These are phyloP conservation scores for Botrytis fragariae DNA, from an alignment of 2,329 filamentous ascomycete species.

Conservation along the genomic window DNA sequence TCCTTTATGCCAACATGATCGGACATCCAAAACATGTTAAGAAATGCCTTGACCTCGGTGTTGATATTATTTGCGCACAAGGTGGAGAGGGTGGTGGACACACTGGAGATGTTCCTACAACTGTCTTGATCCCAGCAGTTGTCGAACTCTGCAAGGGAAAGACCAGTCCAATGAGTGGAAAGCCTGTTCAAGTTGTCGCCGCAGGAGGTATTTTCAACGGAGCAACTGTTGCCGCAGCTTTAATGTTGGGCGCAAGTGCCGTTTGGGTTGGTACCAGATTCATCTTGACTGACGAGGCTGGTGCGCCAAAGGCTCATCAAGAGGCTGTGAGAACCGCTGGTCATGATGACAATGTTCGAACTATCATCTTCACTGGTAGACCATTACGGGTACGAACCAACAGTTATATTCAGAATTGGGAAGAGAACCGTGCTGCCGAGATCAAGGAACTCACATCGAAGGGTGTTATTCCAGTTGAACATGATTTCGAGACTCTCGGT, in stretches of 20 bases:
- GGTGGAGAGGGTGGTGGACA: slow-evolving; percentile 97
- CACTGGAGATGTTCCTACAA: slow-evolving; percentile 90
- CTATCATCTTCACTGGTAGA: slow-evolving; percentile 97
- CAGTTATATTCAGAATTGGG: slow-evolving; percentile 89
- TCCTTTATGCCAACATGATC: slow-evolving; percentile 99
- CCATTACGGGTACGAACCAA: slow-evolving; percentile 93
- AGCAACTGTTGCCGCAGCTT: slow-evolving; percentile 79
- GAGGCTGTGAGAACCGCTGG: slow-evolving; percentile 88
- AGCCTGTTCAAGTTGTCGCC: slow-evolving; percentile 86
- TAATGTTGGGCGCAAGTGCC: slow-evolving; percentile 88
- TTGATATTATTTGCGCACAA: slow-evolving; percentile 97
- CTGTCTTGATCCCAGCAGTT: slow-evolving; percentile 84
- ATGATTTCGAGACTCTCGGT: slow-evolving; percentile 85
- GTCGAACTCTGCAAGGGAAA: slow-evolving; percentile 76
- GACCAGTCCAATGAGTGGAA: slow-evolving; percentile 83
- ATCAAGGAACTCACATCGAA: slow-evolving; percentile 89
- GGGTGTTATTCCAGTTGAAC: slow-evolving; percentile 90
- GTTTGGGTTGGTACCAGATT: slow-evolving; percentile 98
- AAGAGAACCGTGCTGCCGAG: slow-evolving; percentile 83
- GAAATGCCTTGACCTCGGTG: slow-evolving; percentile 89
- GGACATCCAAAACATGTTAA: slow-evolving; percentile 98
- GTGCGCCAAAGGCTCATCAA: slow-evolving; percentile 89
- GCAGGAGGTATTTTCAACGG: slow-evolving; percentile 95
- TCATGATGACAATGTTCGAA: slow-evolving; percentile 94
- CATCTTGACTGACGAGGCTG: slow-evolving; percentile 89